These are phyloP conservation scores for Nannochloropsis salina DNA, from an alignment of 108 stramenopile species.

Conservation along the genomic window DNA sequence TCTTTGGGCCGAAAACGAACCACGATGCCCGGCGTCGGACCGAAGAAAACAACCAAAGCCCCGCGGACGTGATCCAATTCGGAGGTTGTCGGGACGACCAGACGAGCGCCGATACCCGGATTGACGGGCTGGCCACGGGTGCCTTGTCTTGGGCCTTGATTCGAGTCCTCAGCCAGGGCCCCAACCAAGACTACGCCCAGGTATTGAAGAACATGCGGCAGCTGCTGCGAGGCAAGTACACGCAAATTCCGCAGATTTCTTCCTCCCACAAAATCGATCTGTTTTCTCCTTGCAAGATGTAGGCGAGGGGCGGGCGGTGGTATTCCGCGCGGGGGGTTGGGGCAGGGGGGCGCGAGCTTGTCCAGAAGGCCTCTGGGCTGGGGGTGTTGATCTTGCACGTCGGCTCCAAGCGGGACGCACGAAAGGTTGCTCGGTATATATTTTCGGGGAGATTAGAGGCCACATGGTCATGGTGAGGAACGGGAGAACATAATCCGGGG, in stretches of 20 bases:
- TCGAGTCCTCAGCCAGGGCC: neutral
- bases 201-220: neutral
- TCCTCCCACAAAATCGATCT: neutral
- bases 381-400: too few relatives aligned
- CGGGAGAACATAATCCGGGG: too few relatives aligned
- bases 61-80: neutral
- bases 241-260: neutral
- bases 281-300: neutral
- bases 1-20: neutral
- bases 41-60: neutral
- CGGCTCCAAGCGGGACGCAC: too few relatives aligned
- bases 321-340: neutral
- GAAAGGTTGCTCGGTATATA: too few relatives aligned
- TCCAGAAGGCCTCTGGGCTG: too few relatives aligned
- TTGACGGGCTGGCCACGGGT: neutral
- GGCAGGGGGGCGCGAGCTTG: neutral
- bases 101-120: neutral
- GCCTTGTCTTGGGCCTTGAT: neutral
- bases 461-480: too few relatives aligned
- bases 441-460: too few relatives aligned
- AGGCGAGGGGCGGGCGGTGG: neutral
- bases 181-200: neutral
- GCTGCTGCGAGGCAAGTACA: neutral
- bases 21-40: neutral
- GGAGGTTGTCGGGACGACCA: conserved; percentile 14